phyloP scores from a whole-genome alignment of 2,329 filamentous ascomycete species.

The Metarhizium robertsii region DNA sequence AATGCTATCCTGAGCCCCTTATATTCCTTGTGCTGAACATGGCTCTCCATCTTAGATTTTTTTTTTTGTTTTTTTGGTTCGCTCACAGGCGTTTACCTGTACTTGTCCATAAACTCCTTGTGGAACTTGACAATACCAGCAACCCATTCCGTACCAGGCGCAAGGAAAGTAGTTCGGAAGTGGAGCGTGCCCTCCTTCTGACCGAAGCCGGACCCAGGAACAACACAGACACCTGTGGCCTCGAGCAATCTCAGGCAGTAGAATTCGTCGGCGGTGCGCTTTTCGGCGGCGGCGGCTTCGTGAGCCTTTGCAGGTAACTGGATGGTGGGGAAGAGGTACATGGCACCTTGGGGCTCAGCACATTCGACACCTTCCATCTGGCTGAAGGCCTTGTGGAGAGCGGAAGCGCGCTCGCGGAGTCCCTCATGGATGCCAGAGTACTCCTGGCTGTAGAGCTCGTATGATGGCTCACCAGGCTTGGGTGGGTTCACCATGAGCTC shows the following conservation, averaged over 20 bases:
- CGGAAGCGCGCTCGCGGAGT: slow-evolving; percentile 68
- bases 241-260: slow-evolving; percentile 89
- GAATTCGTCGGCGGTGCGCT: slow-evolving; percentile 77
- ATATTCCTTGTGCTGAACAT: neutral
- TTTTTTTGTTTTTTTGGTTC: neutral
- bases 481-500: slow-evolving; percentile 98
- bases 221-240: slow-evolving; percentile 87
- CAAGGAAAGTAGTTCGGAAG: slow-evolving; percentile 94
- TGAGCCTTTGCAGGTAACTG: slow-evolving; percentile 65
- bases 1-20: neutral
- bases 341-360: slow-evolving; percentile 81
- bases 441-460: slow-evolving; percentile 74
- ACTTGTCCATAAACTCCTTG: slow-evolving; percentile 82
- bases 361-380: slow-evolving; percentile 96
- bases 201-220: slow-evolving; percentile 87
- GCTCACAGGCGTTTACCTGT: slow-evolving; percentile 27
- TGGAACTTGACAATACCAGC: slow-evolving; percentile 84
- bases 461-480: slow-evolving; percentile 70
- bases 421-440: slow-evolving; percentile 75
- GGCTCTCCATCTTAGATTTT: neutral
- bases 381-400: slow-evolving; percentile 82
- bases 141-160: slow-evolving; percentile 93
- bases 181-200: slow-evolving; percentile 87
- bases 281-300: slow-evolving; percentile 65
- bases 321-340: slow-evolving; percentile 99